Evolutionary conservation across 345 rosid species (phyloP).

Genomic region (Eucalyptus regnans): DNA sequence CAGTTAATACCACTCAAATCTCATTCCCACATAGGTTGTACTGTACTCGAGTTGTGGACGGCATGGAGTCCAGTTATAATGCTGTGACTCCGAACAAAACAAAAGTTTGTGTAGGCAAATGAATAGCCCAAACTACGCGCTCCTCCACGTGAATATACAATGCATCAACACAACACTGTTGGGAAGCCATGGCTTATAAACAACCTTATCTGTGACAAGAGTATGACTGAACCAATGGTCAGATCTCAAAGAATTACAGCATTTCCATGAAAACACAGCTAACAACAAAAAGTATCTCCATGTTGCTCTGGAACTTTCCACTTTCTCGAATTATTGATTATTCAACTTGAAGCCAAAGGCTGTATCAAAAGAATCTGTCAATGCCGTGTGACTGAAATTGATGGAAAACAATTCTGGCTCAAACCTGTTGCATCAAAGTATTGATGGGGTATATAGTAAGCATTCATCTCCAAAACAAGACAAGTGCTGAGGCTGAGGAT

Average conservation of each 20-base stretch:
- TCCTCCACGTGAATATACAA: background rate
- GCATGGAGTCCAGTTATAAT: background rate
- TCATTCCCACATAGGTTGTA: background rate
- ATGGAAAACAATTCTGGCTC: background rate
- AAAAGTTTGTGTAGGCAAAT: background rate
- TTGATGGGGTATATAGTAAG: background rate
- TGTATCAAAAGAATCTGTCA: background rate
- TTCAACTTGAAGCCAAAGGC: background rate
- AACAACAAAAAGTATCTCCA: background rate
- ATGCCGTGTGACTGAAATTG: background rate
- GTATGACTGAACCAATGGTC: background rate
- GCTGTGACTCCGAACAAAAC: background rate
- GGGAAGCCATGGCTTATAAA: background rate
- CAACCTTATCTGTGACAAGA: background rate
- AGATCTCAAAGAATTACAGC: background rate
- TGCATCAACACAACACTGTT: background rate
- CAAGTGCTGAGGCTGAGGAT: background rate
- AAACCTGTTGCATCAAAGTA: background rate
- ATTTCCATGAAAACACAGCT: background rate
- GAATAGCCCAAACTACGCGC: background rate
- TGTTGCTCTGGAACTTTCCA: background rate
- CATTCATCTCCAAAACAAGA: background rate
- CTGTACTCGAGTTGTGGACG: background rate
- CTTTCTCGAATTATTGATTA: background rate
- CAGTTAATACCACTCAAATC: background rate